Base-by-base conservation (phyloP, 2,329 filamentous ascomycete species). In the Ascochyta koolunga region DNA sequence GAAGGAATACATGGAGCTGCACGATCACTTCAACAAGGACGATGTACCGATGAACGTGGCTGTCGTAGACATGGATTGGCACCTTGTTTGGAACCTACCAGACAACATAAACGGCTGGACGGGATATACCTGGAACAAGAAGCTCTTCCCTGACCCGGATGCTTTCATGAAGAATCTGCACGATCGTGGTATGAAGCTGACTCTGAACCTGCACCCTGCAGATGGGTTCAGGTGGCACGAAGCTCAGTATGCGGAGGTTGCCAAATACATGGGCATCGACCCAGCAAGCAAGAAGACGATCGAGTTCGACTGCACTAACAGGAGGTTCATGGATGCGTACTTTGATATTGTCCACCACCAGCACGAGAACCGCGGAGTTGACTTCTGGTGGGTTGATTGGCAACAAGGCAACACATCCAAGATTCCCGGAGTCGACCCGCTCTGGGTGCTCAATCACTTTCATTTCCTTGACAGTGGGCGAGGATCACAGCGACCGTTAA, bases 311-410 rank as follows among this genome's bases (percentile, higher is more conserved):
- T 79, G 79, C 16, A 82, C 81, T 0, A 76, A 80, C 43, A 79
- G 72, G 16, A 76, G 75, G 27, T 88, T 85, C 59, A 76, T 86
- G 66, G 75, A 85, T 29, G 84, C 83, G 0, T 87, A 84, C 60
- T 80, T 87, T 38, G 77, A 81, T 42, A 78, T 86, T 2, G 75
- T 88, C 5, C 83, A 86, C 52, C 77, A 80, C 11, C 72, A 77
- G 13, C 74, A 87, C 24, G 85, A 88, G 56, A 74, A 80, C 1
- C 74, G 83, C 8, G 85, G 82, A 1, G 77, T 80, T 19, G 85
- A 88, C 62, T 86, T 88, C 51, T 87, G 84, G 83, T 88, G 86
- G 86, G 78, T 87, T 24, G 86, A 88, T 66, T 88, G 85, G 85
- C 86, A 88, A 67, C 86, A 88, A 67, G 86, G 86, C 1, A 72